phyloP scores from a whole-genome alignment of 2,329 filamentous ascomycete species.

The Aspergillus spinulosporus region DNA sequence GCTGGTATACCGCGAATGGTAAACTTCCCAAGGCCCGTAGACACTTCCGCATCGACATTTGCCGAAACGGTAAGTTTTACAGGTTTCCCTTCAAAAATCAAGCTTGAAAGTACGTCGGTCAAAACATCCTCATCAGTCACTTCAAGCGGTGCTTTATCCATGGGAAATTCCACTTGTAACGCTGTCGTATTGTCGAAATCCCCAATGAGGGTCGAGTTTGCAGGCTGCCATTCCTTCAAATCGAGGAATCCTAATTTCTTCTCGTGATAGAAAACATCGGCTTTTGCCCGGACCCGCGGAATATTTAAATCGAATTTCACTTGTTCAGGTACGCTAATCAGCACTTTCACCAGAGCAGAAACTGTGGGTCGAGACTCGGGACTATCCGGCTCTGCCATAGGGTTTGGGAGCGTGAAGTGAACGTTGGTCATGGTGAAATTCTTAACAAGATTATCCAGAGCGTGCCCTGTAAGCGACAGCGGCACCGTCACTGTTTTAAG shows the following conservation, averaged over 20 bases:
- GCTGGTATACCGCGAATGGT: slow-evolving; percentile 79
- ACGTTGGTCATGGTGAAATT: slow-evolving; percentile 86
- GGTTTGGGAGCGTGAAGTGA: slow-evolving; percentile 80
- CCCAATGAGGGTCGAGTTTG: slow-evolving; percentile 73
- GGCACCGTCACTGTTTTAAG: slow-evolving; percentile 80
- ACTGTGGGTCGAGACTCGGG: slow-evolving; percentile 74
- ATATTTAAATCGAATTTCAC: slow-evolving; percentile 85
- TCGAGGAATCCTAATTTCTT: slow-evolving; percentile 79
- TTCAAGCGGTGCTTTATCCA: slow-evolving; percentile 76
- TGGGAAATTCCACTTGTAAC: slow-evolving; percentile 72
- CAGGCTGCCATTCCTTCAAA: slow-evolving; percentile 76
- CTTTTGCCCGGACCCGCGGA: slow-evolving; percentile 70
- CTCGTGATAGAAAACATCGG: slow-evolving; percentile 76
- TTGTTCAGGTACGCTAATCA: slow-evolving; percentile 76
- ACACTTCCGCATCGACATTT: slow-evolving; percentile 76
- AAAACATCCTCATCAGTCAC: slow-evolving; percentile 81
- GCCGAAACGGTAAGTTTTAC: slow-evolving; percentile 76
- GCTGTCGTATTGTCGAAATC: slow-evolving; percentile 59
- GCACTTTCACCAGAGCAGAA: slow-evolving; percentile 77
- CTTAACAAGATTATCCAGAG: slow-evolving; percentile 78
- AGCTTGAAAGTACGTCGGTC: slow-evolving; percentile 73
- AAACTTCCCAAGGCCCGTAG: slow-evolving; percentile 78
- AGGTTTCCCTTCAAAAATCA: slow-evolving; percentile 71
- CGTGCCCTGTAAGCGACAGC: slow-evolving; percentile 77
- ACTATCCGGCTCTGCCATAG: slow-evolving; percentile 71